These are phyloP conservation scores for Penicillium malachiteum DNA, from an alignment of 495 filamentous ascomycete genomes.

Conservation along the genomic window DNA sequence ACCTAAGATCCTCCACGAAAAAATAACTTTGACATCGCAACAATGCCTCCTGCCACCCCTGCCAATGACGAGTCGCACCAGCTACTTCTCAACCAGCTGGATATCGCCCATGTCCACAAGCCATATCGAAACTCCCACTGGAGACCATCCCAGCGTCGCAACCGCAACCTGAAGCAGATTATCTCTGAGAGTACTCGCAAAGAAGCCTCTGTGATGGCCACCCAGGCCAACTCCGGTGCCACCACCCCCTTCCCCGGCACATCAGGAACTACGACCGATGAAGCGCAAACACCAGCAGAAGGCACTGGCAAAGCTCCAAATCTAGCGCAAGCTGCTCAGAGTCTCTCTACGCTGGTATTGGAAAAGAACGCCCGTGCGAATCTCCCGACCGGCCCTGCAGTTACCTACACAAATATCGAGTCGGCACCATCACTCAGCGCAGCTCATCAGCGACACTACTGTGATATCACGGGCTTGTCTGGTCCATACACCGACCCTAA, in stretches of 20 bases:
- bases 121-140: conserved; percentile 85
- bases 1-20: not conserved
- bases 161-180: conserved; percentile 97
- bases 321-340: conserved; percentile 80
- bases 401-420: conserved; percentile 94
- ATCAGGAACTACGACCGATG: conserved; percentile 52
- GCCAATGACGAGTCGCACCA: conserved; percentile 52
- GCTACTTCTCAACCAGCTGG: conserved; percentile 76
- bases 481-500: conserved; percentile 92
- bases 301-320: conserved; percentile 58
- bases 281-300: conserved; percentile 58
- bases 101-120: conserved; percentile 77
- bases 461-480: conserved; percentile 88
- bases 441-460: conserved; percentile 77
- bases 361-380: conserved; percentile 62
- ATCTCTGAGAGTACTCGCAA: conserved; percentile 85
- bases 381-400: conserved; percentile 58
- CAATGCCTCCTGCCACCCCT: conserved; percentile 47
- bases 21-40: not conserved
- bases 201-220: conserved; percentile 74
- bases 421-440: conserved; percentile 78
- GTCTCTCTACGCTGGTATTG: conserved; percentile 77
- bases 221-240: conserved; percentile 77
- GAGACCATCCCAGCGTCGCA: conserved; percentile 89
- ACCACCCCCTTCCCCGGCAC: conserved; percentile 65